Conservation (phyloP, 495 filamentous ascomycete genomes). For the Pseudotulostoma volvatum region DNA sequence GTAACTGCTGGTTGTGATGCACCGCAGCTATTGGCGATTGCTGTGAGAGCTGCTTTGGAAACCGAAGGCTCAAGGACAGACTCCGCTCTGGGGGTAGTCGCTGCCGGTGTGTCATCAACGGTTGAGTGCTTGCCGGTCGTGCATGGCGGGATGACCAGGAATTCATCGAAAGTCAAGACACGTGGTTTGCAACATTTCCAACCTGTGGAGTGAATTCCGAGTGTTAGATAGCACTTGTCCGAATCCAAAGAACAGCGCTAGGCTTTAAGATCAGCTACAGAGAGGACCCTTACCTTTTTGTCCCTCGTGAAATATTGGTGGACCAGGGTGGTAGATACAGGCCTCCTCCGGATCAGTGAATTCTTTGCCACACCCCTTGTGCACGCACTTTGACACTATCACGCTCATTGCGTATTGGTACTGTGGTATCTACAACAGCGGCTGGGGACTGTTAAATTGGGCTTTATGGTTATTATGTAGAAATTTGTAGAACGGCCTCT, state of each 20-base stretch:
- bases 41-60: slow-evolving; percentile 15
- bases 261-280: background rate
- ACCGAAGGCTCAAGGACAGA: slow-evolving; percentile 7
- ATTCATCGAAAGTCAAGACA: slow-evolving; percentile 97
- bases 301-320: slow-evolving; percentile 92
- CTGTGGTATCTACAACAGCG: too few species aligned
- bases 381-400: slow-evolving; percentile 87
- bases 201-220: slow-evolving; percentile 33
- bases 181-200: slow-evolving; percentile 99
- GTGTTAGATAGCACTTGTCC: background rate
- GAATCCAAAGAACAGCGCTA: background rate
- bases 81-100: slow-evolving; percentile 9
- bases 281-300: slow-evolving; percentile 76
- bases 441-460: too few species aligned
- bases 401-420: background rate
- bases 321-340: slow-evolving; percentile 85
- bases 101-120: slow-evolving; percentile 47
- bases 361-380: slow-evolving; percentile 83
- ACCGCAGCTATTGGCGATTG: slow-evolving; percentile 6
- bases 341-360: slow-evolving; percentile 72
- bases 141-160: slow-evolving; percentile 85
- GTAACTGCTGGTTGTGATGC: slow-evolving; percentile 25
- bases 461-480: too few species aligned
- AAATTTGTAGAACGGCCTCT: too few species aligned
- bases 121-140: slow-evolving; percentile 87